Percentiles rank a stretch among this genome's conserved stretches.
Evolutionary conservation across 2,329 filamentous ascomycete genomes (phyloP).

Genomic region (Fusarium begoniae): DNA sequence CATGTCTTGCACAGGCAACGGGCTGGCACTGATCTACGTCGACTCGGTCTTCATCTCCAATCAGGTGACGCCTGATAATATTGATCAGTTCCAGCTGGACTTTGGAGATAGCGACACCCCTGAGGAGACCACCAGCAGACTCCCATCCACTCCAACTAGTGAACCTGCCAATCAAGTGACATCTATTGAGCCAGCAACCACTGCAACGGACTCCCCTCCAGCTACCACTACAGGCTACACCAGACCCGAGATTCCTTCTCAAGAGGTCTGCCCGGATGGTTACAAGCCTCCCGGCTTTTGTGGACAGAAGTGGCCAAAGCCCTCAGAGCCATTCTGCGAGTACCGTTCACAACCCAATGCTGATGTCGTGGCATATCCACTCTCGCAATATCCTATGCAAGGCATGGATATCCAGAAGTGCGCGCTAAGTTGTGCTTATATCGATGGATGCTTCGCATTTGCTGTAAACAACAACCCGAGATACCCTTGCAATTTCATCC

Average conservation of each 20-base stretch:
- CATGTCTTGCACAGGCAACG: neutral
- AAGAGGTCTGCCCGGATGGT: neutral
- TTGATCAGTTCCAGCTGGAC: neutral
- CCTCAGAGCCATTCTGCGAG: neutral
- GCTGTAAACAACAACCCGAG: neutral
- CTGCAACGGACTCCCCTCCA: neutral
- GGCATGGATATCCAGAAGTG: neutral
- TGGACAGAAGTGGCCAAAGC: neutral
- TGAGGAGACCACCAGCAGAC: neutral
- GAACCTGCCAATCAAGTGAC: neutral
- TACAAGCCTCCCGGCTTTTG: neutral
- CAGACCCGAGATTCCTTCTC: neutral
- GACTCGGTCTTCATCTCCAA: constrained; percentile 24
- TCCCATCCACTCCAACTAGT: neutral
- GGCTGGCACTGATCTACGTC: neutral
- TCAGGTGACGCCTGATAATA: constrained; percentile 8
- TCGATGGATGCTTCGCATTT: neutral
- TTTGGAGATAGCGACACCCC: neutral
- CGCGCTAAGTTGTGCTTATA: neutral
- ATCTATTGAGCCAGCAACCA: neutral
- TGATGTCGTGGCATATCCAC: neutral
- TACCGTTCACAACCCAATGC: neutral
- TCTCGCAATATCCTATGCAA: neutral
- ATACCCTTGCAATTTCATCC: neutral
- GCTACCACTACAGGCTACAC: neutral